Base-by-base conservation (phyloP, 495 filamentous ascomycete species). In the Lichina pygmaea region DNA sequence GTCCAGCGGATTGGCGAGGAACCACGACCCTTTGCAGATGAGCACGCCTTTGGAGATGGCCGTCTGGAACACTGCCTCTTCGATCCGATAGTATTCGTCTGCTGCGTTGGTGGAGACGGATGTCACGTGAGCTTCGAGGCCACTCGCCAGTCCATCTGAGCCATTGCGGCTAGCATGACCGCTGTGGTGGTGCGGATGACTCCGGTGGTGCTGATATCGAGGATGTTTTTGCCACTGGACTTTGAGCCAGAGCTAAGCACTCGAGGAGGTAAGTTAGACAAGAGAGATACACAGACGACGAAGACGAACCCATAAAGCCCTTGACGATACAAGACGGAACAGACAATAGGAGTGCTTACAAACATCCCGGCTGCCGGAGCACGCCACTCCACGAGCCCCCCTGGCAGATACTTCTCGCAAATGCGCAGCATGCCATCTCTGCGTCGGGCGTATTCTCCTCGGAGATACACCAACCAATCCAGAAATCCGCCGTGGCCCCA, bases 351-450 rank as follows among this genome's bases (percentile, higher is more conserved):
- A 24, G 24, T 2, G 24, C 77, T 66, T 60, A 83, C 78, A 68
- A 97, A 97, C 89, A 97, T 97, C 55, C 89, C 89, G n/a, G 89
- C 86, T 34, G 68, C 66, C 3, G 89, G 86, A 7, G 79, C 63
- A 34, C 59, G 68, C 91, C 89, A 97, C 60, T 72, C 78, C 10
- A 81, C 79, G 40, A 97, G 62, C 42, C 81, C 76, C 24, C 56
- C 57, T 0, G 89, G 89, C 33, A 97, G 59, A 48, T 76, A 70
- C 52, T 68, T 68, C 61, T 93, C 84, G 51, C 84, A 93, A 0
- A 89, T 83, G 32, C 67, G 66, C n/a, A 92, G 63, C 44, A 97
- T 66, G 11, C 71, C 65, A 52, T 94, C 69, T 34, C 89, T 61
- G 38, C 86, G 70, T 48, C 62, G 58, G 13, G 86, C 89, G 54